phyloP scores from a whole-genome alignment of 2,329 filamentous ascomycete genomes.

The Penicillium sp. region DNA sequence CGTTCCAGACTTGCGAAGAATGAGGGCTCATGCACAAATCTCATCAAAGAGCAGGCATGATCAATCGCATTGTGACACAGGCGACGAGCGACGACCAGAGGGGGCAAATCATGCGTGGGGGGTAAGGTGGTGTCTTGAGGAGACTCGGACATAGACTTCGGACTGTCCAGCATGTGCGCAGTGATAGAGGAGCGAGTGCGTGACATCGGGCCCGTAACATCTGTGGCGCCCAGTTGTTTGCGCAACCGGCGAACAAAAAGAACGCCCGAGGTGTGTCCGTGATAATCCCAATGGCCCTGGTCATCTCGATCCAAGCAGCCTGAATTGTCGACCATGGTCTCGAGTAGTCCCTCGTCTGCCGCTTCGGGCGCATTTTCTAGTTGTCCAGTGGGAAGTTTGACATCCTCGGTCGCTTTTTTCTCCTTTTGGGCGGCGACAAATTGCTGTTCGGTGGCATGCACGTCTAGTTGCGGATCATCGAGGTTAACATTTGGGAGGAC shows the following conservation, averaged over 20 bases:
- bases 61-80: conserved; percentile 61
- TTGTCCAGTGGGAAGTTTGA: conserved; percentile 23
- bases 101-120: conserved; percentile 67
- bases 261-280: conserved; percentile 86
- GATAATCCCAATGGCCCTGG: conserved; percentile 89
- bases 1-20: conserved; percentile 76
- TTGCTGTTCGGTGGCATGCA: conserved; percentile 67
- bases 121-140: conserved; percentile 57
- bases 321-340: conserved; percentile 92
- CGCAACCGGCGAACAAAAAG: conserved; percentile 86
- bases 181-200: conserved; percentile 48
- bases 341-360: conserved; percentile 69
- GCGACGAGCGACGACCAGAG: conserved; percentile 55
- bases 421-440: conserved; percentile 48
- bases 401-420: conserved; percentile 19
- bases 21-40: conserved; percentile 75
- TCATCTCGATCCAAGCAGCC: conserved; percentile 91
- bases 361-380: conserved; percentile 36
- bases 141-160: conserved; percentile 63
- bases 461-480: conserved; percentile 79
- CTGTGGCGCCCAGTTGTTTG: conserved; percentile 72
- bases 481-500: conserved; percentile 82
- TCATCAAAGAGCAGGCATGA: conserved; percentile 62
- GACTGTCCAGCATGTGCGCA: conserved; percentile 65
- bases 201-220: conserved; percentile 56